Base-by-base conservation (phyloP, 208 protist genomes). In the Acanthamoeba rhysodes region DNA sequence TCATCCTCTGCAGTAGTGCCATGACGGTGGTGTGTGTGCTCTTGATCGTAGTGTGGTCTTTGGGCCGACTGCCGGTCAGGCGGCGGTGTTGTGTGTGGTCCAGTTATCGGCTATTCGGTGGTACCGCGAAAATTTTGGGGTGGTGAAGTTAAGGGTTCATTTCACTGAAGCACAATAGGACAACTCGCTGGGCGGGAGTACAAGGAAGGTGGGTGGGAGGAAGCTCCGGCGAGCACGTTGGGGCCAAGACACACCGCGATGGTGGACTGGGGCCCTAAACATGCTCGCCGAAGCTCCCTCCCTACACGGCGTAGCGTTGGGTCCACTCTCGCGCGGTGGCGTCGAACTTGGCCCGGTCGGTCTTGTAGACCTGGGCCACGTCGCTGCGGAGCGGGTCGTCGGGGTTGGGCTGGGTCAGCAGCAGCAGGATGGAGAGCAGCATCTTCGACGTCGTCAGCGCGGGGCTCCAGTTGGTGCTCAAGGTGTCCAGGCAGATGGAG, bases 361-460 rank as follows among this genome's bases (percentile, higher is more conserved):
- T 96, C 90, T 97, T 95, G 93, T 98, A 98, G 16, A 97, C 32
- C 22, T 97, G 90, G 29, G 98, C 98, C 93, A 98, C 98, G 53
- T 98, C 96, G 27, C 95, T 95, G 72, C 98, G 96, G 0, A 99
- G 95, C 24, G 98, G 98, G 95, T 99, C 97, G 78, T 84, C 37
- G 22, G 98, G 97, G 95, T 99, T 99, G 18, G 98, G 97, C 59
- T 98, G 96, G 7, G 98, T 97, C 1, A 99, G 95, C 53, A 99
- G 90, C 8, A 97, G 96, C 41, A 90, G 97, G 45, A 99, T 97
- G 1, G 98, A 98, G 5, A 99, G 95, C n/a, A 99, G 95, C 32
- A 99, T 96, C 93, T 98, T 98, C 12, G 97, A 96, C 8, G 99
- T 98, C 0, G 98, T 99, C 6, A 99, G 95, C 5, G 98, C 97